Evolutionary conservation across 495 filamentous ascomycete species (phyloP), one percentile per base, ranked within the genome.

Genomic region (Penicillium paxilli): DNA sequence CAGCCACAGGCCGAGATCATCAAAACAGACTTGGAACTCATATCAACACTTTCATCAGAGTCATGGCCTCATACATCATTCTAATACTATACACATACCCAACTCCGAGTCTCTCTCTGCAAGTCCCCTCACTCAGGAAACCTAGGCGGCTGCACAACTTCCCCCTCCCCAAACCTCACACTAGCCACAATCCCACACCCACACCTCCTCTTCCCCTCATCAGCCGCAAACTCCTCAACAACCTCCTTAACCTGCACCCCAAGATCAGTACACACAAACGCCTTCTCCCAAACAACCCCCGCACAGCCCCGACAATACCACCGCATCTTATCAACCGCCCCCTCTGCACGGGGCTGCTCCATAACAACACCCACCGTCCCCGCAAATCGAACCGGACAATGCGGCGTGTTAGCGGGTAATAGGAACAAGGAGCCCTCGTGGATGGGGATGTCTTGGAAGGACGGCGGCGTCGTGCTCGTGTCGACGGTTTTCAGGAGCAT

Each of bases 171-270:
- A 57, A 69, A 67, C 52, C 54, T 69, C 16, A 69, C n/a, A n/a
- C n/a, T 58, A 55, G 85, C 75, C 20, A 91, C 92, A 50, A 96
- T 56, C 49, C 74, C 77, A 14, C 76, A 79, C 60, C 80, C 79
- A 73, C 94, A 98, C 55, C 74, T 88, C 70, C 95, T 82, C 70
- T 80, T 83, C 59, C 83, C 82, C 54, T 86, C 82, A 61, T 85
- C 84, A 3, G 71, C 81, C 61, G 83, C 88, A 67, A 96, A 97
- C 41, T 73, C 80, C 65, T 96, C 85, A 25, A 98, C 93, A 5
- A 93, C 95, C 51, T 81, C 86, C 79, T 96, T 98, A 52, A 98
- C 92, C 80, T 98, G 94, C 37, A 90, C 96, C n/a, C 94, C 94
- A 47, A 98, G 69, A 71, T 98, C 88, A 40, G 87, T 91, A 63